Evolutionary conservation across 805 yeast genomes (phyloP).

Genomic region (Starmerella apis): DNA sequence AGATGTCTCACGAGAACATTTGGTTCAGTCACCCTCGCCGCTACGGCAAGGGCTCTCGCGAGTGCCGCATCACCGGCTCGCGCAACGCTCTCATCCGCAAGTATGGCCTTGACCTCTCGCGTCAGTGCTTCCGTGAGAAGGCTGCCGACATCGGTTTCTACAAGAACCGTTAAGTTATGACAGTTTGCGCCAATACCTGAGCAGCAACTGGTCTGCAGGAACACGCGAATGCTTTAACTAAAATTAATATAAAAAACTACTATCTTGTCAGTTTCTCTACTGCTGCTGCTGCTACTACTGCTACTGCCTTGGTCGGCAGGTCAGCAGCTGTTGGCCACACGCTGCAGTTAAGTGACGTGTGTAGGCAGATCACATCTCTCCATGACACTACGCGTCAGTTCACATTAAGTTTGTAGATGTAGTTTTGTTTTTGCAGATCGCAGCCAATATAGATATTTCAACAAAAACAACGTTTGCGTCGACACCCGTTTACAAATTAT

Average conservation of each 20-base stretch:
- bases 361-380: no score
- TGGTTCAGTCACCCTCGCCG: slow-evolving; percentile 99
- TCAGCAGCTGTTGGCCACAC: no score
- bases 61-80: slow-evolving; percentile 98
- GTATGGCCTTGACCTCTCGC: slow-evolving; percentile 98
- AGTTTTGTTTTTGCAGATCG: no score
- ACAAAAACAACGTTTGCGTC: no score
- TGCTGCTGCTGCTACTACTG: not conserved
- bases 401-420: no score
- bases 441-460: no score
- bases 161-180: slow-evolving; percentile 77
- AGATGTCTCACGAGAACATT: slow-evolving; percentile 28
- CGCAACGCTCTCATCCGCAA: slow-evolving; percentile 99
- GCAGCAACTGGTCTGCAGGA: not conserved
- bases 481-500: no score
- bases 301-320: no score
- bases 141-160: slow-evolving; percentile 98
- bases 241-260: not conserved
- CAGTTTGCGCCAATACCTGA: slow-evolving; percentile 1
- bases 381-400: no score
- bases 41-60: slow-evolving; percentile 99
- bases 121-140: slow-evolving; percentile 99
- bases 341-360: no score
- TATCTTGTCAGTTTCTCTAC: not conserved
- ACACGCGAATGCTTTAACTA: not conserved